A percentile compares a stretch with the other conserved stretches of the same genome.
phyloP scores from a whole-genome alignment of 2,329 filamentous ascomycete genomes.

The Phaeophleospora eucalypticola region DNA sequence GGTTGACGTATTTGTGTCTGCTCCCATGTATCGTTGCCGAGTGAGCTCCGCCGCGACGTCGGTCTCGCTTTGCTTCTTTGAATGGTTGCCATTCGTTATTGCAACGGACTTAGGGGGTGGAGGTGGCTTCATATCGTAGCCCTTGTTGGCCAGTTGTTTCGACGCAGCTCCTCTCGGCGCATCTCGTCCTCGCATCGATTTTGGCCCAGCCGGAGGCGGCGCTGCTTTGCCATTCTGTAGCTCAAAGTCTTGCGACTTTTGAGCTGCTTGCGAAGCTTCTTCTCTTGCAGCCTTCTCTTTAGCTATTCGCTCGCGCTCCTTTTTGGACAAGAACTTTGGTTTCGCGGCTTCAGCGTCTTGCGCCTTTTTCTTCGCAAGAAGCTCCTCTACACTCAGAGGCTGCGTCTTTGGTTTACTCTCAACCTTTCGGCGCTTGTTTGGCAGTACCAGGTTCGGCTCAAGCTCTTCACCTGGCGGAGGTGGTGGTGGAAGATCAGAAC shows the following conservation, averaged over 20 bases:
- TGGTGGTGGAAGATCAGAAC: slow-evolving; percentile 2
- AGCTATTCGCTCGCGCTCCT: slow-evolving; percentile 74
- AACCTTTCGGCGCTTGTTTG: slow-evolving; percentile 49
- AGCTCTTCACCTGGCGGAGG: slow-evolving; percentile 4
- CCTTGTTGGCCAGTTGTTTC: slow-evolving; percentile 43
- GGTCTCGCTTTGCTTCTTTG: slow-evolving; percentile 48
- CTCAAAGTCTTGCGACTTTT: background rate
- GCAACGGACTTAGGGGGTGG: slow-evolving; percentile 42
- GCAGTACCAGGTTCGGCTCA: slow-evolving; percentile 1
- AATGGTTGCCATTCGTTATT: slow-evolving; percentile 35
- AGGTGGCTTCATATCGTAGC: slow-evolving; percentile 50
- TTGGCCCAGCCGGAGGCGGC: slow-evolving; percentile 62
- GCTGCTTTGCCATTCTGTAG: slow-evolving; percentile 5
- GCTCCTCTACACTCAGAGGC: slow-evolving; percentile 79
- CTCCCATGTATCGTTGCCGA: slow-evolving; percentile 83
- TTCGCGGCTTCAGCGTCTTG: slow-evolving; percentile 80
- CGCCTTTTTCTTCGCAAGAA: slow-evolving; percentile 79
- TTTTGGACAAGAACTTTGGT: slow-evolving; percentile 82
- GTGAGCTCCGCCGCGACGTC: slow-evolving; percentile 70
- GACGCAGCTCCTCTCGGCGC: slow-evolving; percentile 49
- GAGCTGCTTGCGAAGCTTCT: slow-evolving; percentile 3
- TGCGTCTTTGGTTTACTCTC: slow-evolving; percentile 35
- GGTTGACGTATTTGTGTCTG: slow-evolving; percentile 77
- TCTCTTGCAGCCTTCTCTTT: slow-evolving; percentile 62
- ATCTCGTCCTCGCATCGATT: slow-evolving; percentile 57